Conservation (phyloP, 495 filamentous ascomycete genomes). For the Penicillium taxi region DNA sequence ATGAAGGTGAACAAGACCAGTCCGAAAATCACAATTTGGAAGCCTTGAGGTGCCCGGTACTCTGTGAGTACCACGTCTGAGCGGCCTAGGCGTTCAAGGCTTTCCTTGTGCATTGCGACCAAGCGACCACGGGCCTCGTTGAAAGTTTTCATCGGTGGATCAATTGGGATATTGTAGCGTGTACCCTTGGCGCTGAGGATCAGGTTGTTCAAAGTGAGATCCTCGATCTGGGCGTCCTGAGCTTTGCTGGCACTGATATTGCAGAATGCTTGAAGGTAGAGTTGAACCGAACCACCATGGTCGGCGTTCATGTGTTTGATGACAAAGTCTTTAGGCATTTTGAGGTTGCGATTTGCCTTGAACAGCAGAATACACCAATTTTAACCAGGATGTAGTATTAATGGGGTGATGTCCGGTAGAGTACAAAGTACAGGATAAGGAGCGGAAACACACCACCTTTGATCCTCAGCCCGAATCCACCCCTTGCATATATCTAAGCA, state of each 20-base stretch:
- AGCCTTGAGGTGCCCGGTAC: conserved; percentile 43
- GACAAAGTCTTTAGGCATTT: conserved; percentile 53
- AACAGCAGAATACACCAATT: neutral
- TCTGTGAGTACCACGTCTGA: conserved; percentile 49
- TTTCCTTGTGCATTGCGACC: conserved; percentile 59
- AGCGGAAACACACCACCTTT: too few species aligned
- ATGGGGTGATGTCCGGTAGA: neutral
- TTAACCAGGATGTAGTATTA: neutral
- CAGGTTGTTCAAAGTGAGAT: conserved; percentile 52
- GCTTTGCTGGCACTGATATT: conserved; percentile 38
- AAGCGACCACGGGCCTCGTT: conserved; percentile 55
- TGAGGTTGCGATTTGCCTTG: too few species aligned
- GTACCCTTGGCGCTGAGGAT: conserved; percentile 41
- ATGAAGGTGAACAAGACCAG: conserved; percentile 38
- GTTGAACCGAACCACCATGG: conserved; percentile 56
- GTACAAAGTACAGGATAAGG: too few species aligned
- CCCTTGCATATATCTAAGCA: too few species aligned
- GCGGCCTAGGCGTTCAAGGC: conserved; percentile 44
- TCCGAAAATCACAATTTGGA: conserved; percentile 34
- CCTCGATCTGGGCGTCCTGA: conserved; percentile 47
- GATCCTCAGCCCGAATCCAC: too few species aligned
- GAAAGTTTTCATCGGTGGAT: conserved; percentile 53
- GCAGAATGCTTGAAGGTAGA: conserved; percentile 58
- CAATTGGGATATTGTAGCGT: conserved; percentile 49
- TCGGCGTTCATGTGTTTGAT: conserved; percentile 75